These are phyloP conservation scores for Niebla homalea DNA, from an alignment of 495 filamentous ascomycete species.

Conservation along the genomic window DNA sequence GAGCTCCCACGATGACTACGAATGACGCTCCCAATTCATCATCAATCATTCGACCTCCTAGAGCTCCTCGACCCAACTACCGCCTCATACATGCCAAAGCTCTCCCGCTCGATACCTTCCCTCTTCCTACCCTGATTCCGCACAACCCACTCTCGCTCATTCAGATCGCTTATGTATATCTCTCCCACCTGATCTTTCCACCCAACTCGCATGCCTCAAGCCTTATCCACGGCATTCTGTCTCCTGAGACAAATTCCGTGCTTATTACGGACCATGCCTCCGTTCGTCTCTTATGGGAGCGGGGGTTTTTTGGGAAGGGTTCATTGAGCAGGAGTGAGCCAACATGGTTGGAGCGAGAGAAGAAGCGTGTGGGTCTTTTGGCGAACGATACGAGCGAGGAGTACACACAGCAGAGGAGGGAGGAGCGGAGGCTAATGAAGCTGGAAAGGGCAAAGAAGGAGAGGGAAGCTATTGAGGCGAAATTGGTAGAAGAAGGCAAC, in stretches of 20 bases:
- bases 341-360: constrained; percentile 77
- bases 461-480: constrained; percentile 62
- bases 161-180: constrained; percentile 60
- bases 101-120: constrained; percentile 64
- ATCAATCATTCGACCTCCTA: constrained; percentile 6
- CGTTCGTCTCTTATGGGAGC: constrained; percentile 77
- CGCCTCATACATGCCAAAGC: constrained; percentile 62
- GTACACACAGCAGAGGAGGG: constrained; percentile 57
- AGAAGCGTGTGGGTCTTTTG: constrained; percentile 49
- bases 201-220: constrained; percentile 50
- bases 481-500: constrained; percentile 41
- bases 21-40: not conserved
- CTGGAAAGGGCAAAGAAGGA: constrained; percentile 78
- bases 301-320: constrained; percentile 93
- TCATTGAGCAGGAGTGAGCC: constrained; percentile 86
- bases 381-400: constrained; percentile 62
- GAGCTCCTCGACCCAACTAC: constrained; percentile 48
- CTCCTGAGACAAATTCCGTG: constrained; percentile 62
- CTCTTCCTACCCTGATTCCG: constrained; percentile 74
- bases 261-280: constrained; percentile 67
- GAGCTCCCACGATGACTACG: not conserved
- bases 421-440: constrained; percentile 73
- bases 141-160: constrained; percentile 84
- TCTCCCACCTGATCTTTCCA: constrained; percentile 56
- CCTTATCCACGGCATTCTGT: constrained; percentile 62